These are phyloP conservation scores for Vaccinium myrtillus DNA, from an alignment of 148 eudicot genomes.

Conservation along the genomic window DNA sequence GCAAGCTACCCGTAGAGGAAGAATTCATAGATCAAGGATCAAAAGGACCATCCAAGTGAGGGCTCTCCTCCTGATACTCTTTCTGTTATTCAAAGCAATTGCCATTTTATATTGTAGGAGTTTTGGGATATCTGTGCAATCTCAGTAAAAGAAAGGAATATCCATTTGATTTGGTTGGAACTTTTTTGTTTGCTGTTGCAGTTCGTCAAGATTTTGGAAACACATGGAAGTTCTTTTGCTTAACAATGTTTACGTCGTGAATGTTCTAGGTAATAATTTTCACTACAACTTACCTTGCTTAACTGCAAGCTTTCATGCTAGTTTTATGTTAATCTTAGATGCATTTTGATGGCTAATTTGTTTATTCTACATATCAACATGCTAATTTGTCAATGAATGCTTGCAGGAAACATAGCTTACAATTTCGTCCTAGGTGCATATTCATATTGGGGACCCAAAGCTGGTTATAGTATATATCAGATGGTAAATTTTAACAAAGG, in stretches of 20 bases:
- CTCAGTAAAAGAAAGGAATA: background rate
- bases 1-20: slow-evolving; percentile 21
- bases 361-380: background rate
- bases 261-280: slow-evolving; percentile 69
- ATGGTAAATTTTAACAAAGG: slow-evolving; percentile 53
- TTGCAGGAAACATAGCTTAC: slow-evolving; percentile 37
- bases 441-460: slow-evolving; percentile 99
- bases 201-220: slow-evolving; percentile 47
- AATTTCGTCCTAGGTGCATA: slow-evolving; percentile 96
- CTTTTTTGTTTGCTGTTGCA: slow-evolving; percentile 25
- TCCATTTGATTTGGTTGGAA: slow-evolving; percentile 3
- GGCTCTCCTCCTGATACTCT: slow-evolving; percentile 14
- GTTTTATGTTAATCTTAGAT: background rate
- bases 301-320: slow-evolving; percentile 7
- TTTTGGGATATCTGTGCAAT: background rate
- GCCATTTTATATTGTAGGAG: background rate
- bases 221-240: slow-evolving; percentile 68
- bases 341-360: background rate
- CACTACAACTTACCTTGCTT: slow-evolving; percentile 7
- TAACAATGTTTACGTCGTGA: slow-evolving; percentile 70
- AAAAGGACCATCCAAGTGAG: slow-evolving; percentile 47
- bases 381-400: background rate
- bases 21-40: slow-evolving; percentile 33
- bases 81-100: background rate
- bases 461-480: slow-evolving; percentile 81